Conservation (phyloP, 1,284 basidiomycete genomes). For the Malassezia obtusa region DNA sequence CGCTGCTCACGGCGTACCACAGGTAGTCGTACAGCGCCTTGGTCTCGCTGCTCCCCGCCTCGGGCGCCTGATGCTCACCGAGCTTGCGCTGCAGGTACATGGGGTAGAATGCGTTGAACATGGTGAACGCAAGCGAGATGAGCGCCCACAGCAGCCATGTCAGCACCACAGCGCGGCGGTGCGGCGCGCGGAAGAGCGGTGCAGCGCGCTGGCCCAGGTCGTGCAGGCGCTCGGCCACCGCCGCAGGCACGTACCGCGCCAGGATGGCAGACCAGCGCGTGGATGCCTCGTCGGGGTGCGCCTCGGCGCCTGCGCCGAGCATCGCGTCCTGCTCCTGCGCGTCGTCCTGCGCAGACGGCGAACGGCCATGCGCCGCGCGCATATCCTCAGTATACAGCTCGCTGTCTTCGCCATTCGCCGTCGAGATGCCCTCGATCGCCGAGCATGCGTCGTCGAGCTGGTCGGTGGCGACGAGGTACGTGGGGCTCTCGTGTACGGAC, state of each 20-base stretch:
- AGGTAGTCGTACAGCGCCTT: conserved; percentile 29
- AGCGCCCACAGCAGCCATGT: conserved; percentile 50
- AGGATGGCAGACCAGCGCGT: neutral
- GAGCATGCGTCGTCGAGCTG: conserved; percentile 28
- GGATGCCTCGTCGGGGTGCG: neutral
- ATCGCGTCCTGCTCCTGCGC: neutral
- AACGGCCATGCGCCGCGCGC: no score
- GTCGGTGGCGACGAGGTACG: conserved; percentile 33
- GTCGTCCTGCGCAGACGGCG: no score
- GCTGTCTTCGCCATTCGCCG: conserved; percentile 23
- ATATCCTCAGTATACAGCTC: conserved; percentile 26
- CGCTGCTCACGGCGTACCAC: conserved; percentile 32
- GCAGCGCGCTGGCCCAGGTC: neutral
- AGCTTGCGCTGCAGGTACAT: conserved; percentile 57
- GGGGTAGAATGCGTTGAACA: conserved; percentile 94
- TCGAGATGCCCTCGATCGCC: conserved; percentile 31
- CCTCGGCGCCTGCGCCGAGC: neutral
- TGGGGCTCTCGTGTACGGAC: conserved; percentile 66
- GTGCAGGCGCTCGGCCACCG: neutral
- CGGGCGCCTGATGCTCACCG: neutral
- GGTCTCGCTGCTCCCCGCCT: conserved; percentile 18
- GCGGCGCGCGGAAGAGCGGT: neutral
- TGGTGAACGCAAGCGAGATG: conserved; percentile 62
- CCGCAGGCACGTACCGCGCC: neutral
- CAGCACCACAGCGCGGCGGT: conserved; percentile 36